Conservation (phyloP, 2,329 filamentous ascomycete genomes). For the Clarireedia sp. region DNA sequence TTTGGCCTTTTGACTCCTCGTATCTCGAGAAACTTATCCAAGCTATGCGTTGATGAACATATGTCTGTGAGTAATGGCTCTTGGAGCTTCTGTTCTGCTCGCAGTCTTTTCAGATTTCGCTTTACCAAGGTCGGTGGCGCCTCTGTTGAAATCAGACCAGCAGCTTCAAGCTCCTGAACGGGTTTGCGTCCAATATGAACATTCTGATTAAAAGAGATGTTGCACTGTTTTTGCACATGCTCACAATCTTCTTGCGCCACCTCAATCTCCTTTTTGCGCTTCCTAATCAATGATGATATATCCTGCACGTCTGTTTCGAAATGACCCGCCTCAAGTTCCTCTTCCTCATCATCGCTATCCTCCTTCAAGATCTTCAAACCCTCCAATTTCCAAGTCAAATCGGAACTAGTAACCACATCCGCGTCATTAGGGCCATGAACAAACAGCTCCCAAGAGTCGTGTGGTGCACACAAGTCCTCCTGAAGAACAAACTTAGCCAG, state of each 20-base stretch:
- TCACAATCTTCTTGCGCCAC: neutral
- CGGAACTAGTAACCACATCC: slow-evolving; percentile 31
- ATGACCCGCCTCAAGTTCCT: slow-evolving; percentile 28
- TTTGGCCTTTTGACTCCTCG: slow-evolving; percentile 32
- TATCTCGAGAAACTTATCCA: slow-evolving; percentile 44
- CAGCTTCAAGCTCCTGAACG: too few species aligned
- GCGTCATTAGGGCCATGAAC: slow-evolving; percentile 24
- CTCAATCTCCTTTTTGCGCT: slow-evolving; percentile 29
- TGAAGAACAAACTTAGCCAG: slow-evolving; percentile 30
- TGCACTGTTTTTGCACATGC: neutral
- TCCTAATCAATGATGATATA: slow-evolving; percentile 33
- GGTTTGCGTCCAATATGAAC: neutral
- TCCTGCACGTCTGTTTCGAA: slow-evolving; percentile 24
- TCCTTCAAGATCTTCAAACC: slow-evolving; percentile 38
- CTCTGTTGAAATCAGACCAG: too few species aligned
- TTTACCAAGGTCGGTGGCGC: too few species aligned
- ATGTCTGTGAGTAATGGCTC: slow-evolving; percentile 17
- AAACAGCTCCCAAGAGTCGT: slow-evolving; percentile 30
- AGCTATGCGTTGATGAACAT: slow-evolving; percentile 35
- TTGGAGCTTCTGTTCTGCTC: neutral
- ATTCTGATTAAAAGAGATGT: neutral
- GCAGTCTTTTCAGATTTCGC: neutral
- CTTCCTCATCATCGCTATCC: slow-evolving; percentile 31
- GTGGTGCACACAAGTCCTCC: slow-evolving; percentile 35
- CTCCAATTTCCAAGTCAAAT: slow-evolving; percentile 39